These are phyloP conservation scores for Ophiostoma perfectum DNA, from an alignment of 2,329 filamentous ascomycete genomes.

Conservation along the genomic window DNA sequence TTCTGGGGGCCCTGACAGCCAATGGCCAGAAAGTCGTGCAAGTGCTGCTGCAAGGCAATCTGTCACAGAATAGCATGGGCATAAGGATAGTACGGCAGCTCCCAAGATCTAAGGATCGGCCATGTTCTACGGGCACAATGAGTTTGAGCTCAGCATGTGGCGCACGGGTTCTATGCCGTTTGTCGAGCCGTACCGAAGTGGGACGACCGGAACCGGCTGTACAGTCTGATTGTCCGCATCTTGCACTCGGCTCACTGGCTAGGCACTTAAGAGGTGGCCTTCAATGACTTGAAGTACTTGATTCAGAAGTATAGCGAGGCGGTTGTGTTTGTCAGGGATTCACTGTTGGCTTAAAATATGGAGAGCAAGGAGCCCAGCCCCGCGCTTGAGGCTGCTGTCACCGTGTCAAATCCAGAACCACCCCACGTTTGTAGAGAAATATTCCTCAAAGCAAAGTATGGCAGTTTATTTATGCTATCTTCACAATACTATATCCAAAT, in stretches of 20 bases:
- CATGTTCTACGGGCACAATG: neutral
- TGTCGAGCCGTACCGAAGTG: neutral
- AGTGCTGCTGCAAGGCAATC: neutral
- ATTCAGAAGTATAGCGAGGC: neutral
- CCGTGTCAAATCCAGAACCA: too few species aligned
- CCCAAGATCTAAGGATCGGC: neutral
- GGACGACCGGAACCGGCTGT: constrained; percentile 3
- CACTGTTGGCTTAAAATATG: neutral
- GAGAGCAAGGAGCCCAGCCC: too few species aligned
- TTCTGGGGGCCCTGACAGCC: neutral
- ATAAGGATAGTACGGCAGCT: neutral
- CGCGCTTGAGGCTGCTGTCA: too few species aligned
- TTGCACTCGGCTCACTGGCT: constrained; percentile 1
- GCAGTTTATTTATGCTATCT: too few species aligned
- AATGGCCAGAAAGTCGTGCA: neutral
- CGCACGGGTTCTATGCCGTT: neutral
- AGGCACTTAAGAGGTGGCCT: neutral
- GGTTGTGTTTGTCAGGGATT: neutral
- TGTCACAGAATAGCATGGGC: neutral
- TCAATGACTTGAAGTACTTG: neutral
- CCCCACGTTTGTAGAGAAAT: too few species aligned
- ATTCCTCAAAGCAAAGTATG: too few species aligned
- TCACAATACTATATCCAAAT: too few species aligned
- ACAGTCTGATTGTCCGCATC: neutral
- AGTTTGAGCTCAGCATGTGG: neutral